Percentiles rank a stretch among this genome's conserved stretches.
These are phyloP conservation scores for Xylaria sp. DNA, from an alignment of 2,329 filamentous ascomycete genomes.

Conservation along the genomic window DNA sequence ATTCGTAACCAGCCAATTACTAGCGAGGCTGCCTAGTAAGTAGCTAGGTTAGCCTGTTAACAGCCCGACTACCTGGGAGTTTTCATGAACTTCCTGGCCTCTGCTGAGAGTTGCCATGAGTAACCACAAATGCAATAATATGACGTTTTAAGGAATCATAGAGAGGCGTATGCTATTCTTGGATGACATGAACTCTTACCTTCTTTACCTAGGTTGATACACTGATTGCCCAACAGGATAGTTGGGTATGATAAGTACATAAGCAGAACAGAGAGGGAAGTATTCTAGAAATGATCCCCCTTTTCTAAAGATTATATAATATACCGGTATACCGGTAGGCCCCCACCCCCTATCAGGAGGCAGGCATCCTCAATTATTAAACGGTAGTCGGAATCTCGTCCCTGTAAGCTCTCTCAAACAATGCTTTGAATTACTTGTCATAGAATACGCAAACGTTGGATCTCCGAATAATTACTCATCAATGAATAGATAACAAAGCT, in stretches of 20 bases:
- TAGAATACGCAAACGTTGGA: background rate
- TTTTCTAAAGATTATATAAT: background rate
- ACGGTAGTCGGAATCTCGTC: no score
- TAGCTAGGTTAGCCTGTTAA: background rate
- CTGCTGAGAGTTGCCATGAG: no score
- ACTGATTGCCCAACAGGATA: background rate
- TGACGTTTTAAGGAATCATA: background rate
- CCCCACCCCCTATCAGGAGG: background rate
- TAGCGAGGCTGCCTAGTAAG: no score
- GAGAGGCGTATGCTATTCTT: background rate
- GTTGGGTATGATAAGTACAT: background rate
- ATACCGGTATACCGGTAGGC: background rate
- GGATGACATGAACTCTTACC: background rate
- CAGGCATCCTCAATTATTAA: background rate
- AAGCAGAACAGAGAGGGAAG: background rate
- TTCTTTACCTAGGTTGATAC: background rate
- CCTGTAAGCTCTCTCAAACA: background rate
- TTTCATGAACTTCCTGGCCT: background rate
- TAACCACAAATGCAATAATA: background rate
- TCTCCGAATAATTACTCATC: background rate
- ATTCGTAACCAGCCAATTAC: background rate
- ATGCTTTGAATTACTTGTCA: background rate
- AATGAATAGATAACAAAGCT: constrained; percentile 41
- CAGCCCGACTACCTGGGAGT: background rate
- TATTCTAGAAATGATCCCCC: background rate